These are phyloP conservation scores for bread wheat (Triticum aestivum) DNA, from an alignment of 176 grass and related monocot species.

Conservation along the genomic window IWGSC_CS_RefSeq_v2.1 NC_057799.1:45992144-45992643, in stretches of 20 bases:
- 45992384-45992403: not conserved
- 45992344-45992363: not conserved
- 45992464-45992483: conserved; percentile 64
- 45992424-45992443: conserved; percentile 48
- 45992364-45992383: conserved; percentile 8
- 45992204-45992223: conserved; percentile 56
- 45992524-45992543: conserved; percentile 31
- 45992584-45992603: conserved; percentile 52
- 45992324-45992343: not conserved
- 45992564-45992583: conserved; percentile 58
- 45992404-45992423: conserved; percentile 71
- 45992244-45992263: conserved; percentile 57
- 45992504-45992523: conserved; percentile 58
- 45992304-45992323: not conserved
- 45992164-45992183: conserved; percentile 23
- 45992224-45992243: conserved; percentile 33
- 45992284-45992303: conserved; percentile 45
- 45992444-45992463: conserved; percentile 56
- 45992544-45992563: conserved; percentile 33
- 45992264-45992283: conserved; percentile 52
- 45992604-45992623: conserved; percentile 59
- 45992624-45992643: conserved; percentile 51
- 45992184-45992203: conserved; percentile 3
- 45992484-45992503: conserved; percentile 47
- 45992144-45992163: conserved; percentile 29